phyloP scores from a whole-genome alignment of 768 basidiomycete genomes.

The Boletellus ananas region DNA sequence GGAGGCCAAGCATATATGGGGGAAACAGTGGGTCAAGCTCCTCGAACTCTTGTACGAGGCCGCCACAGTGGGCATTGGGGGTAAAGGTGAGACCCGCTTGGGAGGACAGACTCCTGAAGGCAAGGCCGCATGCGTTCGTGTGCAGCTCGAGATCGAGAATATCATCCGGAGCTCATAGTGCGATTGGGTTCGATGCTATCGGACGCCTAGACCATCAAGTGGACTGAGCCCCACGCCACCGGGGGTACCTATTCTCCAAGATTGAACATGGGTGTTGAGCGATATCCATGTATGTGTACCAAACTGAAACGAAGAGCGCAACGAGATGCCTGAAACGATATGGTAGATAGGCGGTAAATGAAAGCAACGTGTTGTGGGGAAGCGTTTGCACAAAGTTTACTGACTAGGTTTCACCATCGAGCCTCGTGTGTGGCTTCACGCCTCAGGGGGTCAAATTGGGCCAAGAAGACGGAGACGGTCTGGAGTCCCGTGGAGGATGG shows the following conservation, averaged over 20 bases:
- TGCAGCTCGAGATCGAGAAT: constrained; percentile 63
- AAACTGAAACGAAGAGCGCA: not conserved
- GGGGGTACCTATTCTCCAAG: constrained; percentile 6
- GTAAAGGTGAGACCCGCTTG: constrained; percentile 35
- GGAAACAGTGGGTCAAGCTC: constrained; percentile 76
- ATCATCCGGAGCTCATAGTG: constrained; percentile 39
- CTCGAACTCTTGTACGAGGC: constrained; percentile 64
- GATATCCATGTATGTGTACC: constrained; percentile 14
- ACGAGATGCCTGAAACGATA: constrained; percentile 5
- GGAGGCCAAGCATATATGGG: constrained; percentile 61
- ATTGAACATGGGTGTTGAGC: constrained; percentile 10
- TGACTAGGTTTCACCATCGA: constrained; percentile 13
- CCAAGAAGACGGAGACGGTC: too few species aligned
- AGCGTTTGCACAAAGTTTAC: constrained; percentile 16
- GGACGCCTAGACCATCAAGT: not conserved
- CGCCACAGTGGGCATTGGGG: constrained; percentile 50
- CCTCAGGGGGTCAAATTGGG: constrained; percentile 5
- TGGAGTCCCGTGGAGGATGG: too few species aligned
- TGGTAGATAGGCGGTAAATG: constrained; percentile 18
- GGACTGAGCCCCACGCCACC: constrained; percentile 11
- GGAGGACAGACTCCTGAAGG: constrained; percentile 63
- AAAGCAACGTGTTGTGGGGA: constrained; percentile 28
- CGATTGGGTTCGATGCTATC: constrained; percentile 8
- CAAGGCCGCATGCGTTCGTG: constrained; percentile 57
- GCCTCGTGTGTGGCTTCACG: constrained; percentile 18